These are phyloP conservation scores for Volvox africanus DNA, from an alignment of 139 green algal genomes.

Conservation along the genomic window DNA sequence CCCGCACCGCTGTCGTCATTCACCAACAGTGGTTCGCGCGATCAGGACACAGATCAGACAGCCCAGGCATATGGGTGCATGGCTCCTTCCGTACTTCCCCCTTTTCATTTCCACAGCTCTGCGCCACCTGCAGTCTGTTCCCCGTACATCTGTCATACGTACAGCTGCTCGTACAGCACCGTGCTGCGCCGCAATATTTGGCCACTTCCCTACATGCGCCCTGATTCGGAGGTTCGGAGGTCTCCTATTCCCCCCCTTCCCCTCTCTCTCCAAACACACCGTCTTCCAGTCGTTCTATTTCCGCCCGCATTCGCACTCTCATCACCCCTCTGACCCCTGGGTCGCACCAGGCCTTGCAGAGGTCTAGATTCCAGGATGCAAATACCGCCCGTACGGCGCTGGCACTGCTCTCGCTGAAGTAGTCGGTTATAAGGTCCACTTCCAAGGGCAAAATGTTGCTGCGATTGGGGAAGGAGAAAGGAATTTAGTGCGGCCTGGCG, in stretches of 20 bases:
- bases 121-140: too few species aligned
- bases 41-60: too few species aligned
- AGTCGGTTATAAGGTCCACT: conserved; percentile 77
- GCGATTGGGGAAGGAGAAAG: not conserved
- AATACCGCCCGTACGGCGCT: conserved; percentile 78
- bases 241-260: not conserved
- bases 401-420: conserved; percentile 74
- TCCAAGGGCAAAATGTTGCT: conserved; percentile 88
- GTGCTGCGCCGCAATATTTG: too few species aligned
- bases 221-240: too few species aligned
- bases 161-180: too few species aligned
- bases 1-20: not conserved
- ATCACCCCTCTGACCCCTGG: not conserved
- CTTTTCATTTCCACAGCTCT: too few species aligned
- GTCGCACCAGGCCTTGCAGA: conserved; percentile 79
- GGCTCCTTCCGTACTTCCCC: too few species aligned
- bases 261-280: not conserved
- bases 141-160: too few species aligned
- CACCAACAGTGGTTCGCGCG: too few species aligned
- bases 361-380: conserved; percentile 77
- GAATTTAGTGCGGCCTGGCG: too few species aligned
- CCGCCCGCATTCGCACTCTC: not conserved
- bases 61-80: too few species aligned
- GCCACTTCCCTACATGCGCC: too few species aligned
- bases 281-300: not conserved